phyloP scores from a whole-genome alignment of 805 yeast species.

The Suhomyces faveliae region DNA sequence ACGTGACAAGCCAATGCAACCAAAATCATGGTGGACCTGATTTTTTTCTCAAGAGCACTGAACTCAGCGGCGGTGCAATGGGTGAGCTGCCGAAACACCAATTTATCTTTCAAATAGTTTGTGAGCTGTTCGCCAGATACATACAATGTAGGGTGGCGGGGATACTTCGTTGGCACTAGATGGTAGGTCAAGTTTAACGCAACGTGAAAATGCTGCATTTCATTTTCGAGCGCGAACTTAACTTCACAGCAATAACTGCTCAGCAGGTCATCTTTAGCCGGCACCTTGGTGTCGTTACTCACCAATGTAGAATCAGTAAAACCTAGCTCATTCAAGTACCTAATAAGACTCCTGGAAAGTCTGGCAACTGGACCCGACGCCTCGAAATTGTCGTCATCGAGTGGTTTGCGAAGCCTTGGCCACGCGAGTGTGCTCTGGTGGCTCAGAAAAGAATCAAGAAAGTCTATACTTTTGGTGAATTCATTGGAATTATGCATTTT shows the following conservation, averaged over 20 bases:
- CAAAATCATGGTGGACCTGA: constrained; percentile 12
- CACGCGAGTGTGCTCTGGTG: background rate
- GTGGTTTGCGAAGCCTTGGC: background rate
- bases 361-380: background rate
- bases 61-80: background rate
- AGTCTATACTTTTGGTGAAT: background rate
- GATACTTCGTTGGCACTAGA: background rate
- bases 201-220: constrained; percentile 7
- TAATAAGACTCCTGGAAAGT: constrained; percentile 10
- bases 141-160: constrained; percentile 1
- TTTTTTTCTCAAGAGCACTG: constrained; percentile 11
- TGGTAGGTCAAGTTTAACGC: constrained; percentile 1
- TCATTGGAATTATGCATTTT: background rate
- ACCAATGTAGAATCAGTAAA: constrained; percentile 6
- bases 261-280: background rate
- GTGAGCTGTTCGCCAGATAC: constrained; percentile 14
- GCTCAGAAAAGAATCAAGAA: background rate
- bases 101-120: constrained; percentile 14
- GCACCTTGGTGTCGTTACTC: background rate
- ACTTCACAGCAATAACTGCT: constrained; percentile 13
- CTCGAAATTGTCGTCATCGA: background rate
- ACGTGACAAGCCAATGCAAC: constrained; percentile 12
- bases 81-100: constrained; percentile 6
- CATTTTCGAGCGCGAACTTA: constrained; percentile 6
- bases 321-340: constrained; percentile 13